Evolutionary conservation across 2,329 filamentous ascomycete species (phyloP).

Genomic region (Calonectria leucothoes): DNA sequence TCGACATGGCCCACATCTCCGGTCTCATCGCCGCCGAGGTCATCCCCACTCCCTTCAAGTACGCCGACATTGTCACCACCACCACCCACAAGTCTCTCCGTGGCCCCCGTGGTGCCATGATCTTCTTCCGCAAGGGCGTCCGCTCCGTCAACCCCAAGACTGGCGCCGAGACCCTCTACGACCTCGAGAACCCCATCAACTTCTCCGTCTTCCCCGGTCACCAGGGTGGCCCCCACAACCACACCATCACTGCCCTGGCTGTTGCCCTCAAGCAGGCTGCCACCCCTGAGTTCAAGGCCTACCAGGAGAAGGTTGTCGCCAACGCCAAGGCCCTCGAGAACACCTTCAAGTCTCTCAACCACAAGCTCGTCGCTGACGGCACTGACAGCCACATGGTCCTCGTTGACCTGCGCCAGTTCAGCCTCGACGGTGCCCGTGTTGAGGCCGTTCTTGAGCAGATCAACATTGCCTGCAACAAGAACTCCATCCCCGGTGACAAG

Average conservation of each 20-base stretch:
- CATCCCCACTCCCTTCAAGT: conserved; percentile 90
- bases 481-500: conserved; percentile 97
- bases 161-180: conserved; percentile 89
- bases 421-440: conserved; percentile 91
- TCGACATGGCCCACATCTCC: conserved; percentile 99
- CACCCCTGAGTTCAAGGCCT: conserved; percentile 89
- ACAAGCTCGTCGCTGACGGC: conserved; percentile 94
- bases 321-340: conserved; percentile 94
- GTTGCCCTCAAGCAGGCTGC: conserved; percentile 96
- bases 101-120: conserved; percentile 98
- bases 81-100: conserved; percentile 99
- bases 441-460: conserved; percentile 97
- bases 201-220: conserved; percentile 99
- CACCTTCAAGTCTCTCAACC: conserved; percentile 86
- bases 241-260: conserved; percentile 97
- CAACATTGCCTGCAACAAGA: conserved; percentile 99
- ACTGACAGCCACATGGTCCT: conserved; percentile 99
- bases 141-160: conserved; percentile 91
- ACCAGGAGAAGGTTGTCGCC: conserved; percentile 91
- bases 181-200: conserved; percentile 97
- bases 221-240: conserved; percentile 98
- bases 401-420: conserved; percentile 88
- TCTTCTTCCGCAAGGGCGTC: conserved; percentile 99
- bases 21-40: conserved; percentile 93
- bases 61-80: conserved; percentile 97